Conservation (phyloP, 257 asterid genomes). For the Lithospermum erythrorhizon region DNA sequence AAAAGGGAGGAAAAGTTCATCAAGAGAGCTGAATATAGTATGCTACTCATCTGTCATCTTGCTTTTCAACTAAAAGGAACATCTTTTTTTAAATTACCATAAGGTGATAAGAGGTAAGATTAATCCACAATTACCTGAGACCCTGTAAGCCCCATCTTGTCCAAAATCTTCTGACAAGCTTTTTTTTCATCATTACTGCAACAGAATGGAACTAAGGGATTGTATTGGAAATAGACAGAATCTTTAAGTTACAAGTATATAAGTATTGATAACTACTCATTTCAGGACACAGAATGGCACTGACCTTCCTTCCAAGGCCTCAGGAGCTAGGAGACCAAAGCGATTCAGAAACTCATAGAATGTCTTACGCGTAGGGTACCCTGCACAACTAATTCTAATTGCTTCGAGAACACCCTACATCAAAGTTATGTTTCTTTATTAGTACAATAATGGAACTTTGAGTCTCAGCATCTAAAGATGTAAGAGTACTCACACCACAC, state of each 20-base stretch:
- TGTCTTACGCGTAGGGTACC: constrained; percentile 96
- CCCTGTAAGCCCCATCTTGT: constrained; percentile 66
- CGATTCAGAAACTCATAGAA: constrained; percentile 79
- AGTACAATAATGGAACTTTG: not conserved
- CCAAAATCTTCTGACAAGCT: constrained; percentile 78
- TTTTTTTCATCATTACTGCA: constrained; percentile 62
- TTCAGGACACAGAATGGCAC: constrained; percentile 17
- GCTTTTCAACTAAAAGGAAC: not conserved
- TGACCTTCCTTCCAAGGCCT: constrained; percentile 79
- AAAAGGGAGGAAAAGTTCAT: too few relatives aligned
- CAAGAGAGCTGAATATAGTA: too few relatives aligned
- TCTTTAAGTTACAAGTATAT: constrained; percentile 8
- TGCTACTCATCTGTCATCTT: too few relatives aligned
- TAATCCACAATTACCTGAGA: constrained; percentile 59
- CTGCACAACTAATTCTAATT: constrained; percentile 98
- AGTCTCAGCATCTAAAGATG: not conserved
- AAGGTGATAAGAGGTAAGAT: not conserved
- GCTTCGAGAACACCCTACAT: constrained; percentile 90
- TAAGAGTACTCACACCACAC: constrained; percentile 80
- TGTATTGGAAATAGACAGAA: constrained; percentile 14
- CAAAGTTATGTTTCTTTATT: not conserved
- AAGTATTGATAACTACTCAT: not conserved
- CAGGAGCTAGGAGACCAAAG: constrained; percentile 90
- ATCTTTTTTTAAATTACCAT: too few relatives aligned
- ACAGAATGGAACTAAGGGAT: constrained; percentile 9